Percentiles rank a stretch among this genome's conserved stretches.
Conservation (phyloP, 1,284 basidiomycete genomes). For the Malassezia slooffiae region DNA sequence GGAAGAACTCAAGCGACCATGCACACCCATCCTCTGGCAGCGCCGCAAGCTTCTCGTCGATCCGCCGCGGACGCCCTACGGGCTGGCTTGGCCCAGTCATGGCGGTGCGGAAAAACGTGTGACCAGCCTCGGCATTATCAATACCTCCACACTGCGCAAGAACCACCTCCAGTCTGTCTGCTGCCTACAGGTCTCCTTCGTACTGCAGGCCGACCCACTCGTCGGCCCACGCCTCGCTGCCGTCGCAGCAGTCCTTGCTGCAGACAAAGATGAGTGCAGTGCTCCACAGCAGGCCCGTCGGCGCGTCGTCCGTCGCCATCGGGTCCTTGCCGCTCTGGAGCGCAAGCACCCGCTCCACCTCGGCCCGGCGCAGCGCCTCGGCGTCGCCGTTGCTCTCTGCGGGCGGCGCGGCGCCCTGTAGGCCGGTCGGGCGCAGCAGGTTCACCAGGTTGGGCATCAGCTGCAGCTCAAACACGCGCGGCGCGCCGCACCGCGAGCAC, state of each 20-base stretch:
- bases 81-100: too few relatives aligned
- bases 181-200: conserved; percentile 21
- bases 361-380: conserved; percentile 18
- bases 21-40: conserved; percentile 17
- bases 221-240: conserved; percentile 26
- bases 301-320: not conserved
- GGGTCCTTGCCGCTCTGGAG: not conserved
- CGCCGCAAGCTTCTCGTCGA: conserved; percentile 13
- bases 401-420: not conserved
- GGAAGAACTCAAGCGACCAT: conserved; percentile 81
- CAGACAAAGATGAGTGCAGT: conserved; percentile 41
- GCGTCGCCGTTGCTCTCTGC: conserved; percentile 10
- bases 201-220: conserved; percentile 31
- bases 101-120: not conserved
- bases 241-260: conserved; percentile 24
- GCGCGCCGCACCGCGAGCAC: conserved; percentile 28
- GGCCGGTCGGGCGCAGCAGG: conserved; percentile 20
- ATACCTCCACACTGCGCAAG: not conserved
- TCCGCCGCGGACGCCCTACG: not conserved
- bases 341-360: conserved; percentile 34
- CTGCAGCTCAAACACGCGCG: conserved; percentile 41
- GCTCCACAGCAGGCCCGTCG: conserved; percentile 36
- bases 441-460: conserved; percentile 46
- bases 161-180: not conserved
- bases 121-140: not conserved